A percentile compares a stretch with the other conserved stretches of the same genome.
Evolutionary conservation across 2,329 filamentous ascomycete species (phyloP).

Genomic region (Diaporthe ilicicola): DNA sequence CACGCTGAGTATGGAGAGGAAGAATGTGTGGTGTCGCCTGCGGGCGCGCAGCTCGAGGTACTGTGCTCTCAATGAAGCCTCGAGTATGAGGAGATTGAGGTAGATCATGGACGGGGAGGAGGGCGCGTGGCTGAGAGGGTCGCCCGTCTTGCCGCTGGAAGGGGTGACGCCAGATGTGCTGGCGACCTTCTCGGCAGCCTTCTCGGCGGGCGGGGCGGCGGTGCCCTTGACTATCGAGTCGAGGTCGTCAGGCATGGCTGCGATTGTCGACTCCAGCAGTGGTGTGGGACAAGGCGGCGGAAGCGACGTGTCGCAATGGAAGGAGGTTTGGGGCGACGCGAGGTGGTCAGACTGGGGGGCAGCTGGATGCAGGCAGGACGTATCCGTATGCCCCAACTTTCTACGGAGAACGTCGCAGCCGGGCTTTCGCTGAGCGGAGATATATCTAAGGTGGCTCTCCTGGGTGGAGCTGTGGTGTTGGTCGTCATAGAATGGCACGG

Average conservation of each 20-base stretch:
- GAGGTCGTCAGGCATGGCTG: constrained; percentile 70
- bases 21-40: constrained; percentile 91
- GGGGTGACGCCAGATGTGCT: constrained; percentile 54
- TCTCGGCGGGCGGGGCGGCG: constrained; percentile 72
- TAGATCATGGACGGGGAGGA: constrained; percentile 96
- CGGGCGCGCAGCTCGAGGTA: constrained; percentile 90
- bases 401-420: neutral
- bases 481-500: neutral
- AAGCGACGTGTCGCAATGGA: constrained; percentile 17
- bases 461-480: constrained; percentile 6
- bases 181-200: constrained; percentile 53
- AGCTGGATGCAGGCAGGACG: neutral
- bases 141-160: constrained; percentile 58
- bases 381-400: neutral
- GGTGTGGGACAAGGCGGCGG: neutral
- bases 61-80: constrained; percentile 90
- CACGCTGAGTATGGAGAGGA: constrained; percentile 77
- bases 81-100: constrained; percentile 95
- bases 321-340: neutral
- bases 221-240: constrained; percentile 91
- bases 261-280: neutral
- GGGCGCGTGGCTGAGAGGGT: constrained; percentile 83
- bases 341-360: neutral
- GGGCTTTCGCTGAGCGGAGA: neutral
- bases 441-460: neutral